Evolutionary conservation across 2,329 filamentous ascomycete species (phyloP).

Genomic region (Dryadomyces quercus-mongolicae): DNA sequence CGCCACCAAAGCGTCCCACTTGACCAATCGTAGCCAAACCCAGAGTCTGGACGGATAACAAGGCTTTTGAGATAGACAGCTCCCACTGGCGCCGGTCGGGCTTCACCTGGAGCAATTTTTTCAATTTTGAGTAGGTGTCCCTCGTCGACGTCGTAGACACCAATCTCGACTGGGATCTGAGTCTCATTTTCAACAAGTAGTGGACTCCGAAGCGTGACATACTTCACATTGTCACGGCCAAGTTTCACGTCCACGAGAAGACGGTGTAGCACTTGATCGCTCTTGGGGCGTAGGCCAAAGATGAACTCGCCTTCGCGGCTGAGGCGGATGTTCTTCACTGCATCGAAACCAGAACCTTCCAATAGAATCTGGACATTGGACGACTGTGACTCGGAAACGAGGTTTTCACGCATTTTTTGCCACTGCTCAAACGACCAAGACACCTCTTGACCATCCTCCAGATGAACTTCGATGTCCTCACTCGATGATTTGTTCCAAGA

Average conservation of each 20-base stretch:
- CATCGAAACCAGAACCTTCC: conserved; percentile 89
- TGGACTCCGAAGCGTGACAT: conserved; percentile 89
- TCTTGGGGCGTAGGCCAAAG: conserved; percentile 79
- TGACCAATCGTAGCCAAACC: conserved; percentile 95
- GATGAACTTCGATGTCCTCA: conserved; percentile 61
- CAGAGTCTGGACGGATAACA: conserved; percentile 81
- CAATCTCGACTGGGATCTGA: conserved; percentile 88
- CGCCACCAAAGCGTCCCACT: conserved; percentile 85
- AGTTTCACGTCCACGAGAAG: conserved; percentile 85
- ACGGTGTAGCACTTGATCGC: conserved; percentile 74
- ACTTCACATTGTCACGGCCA: conserved; percentile 93
- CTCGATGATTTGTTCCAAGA: conserved; percentile 55
- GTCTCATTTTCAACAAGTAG: conserved; percentile 91
- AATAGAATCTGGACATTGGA: conserved; percentile 67
- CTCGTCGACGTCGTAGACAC: conserved; percentile 76
- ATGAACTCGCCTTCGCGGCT: conserved; percentile 90
- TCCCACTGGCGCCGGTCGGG: conserved; percentile 80
- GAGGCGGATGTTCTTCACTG: conserved; percentile 74
- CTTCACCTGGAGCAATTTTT: conserved; percentile 88
- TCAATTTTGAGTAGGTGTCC: conserved; percentile 93
- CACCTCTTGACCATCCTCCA: conserved; percentile 80
- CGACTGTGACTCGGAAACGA: conserved; percentile 72
- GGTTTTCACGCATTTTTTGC: conserved; percentile 87
- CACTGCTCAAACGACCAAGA: conserved; percentile 97
- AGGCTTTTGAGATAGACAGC: conserved; percentile 83